Conservation (phyloP, 371 early-diverging fungal species). For the Apophysomyces variabilis region DNA sequence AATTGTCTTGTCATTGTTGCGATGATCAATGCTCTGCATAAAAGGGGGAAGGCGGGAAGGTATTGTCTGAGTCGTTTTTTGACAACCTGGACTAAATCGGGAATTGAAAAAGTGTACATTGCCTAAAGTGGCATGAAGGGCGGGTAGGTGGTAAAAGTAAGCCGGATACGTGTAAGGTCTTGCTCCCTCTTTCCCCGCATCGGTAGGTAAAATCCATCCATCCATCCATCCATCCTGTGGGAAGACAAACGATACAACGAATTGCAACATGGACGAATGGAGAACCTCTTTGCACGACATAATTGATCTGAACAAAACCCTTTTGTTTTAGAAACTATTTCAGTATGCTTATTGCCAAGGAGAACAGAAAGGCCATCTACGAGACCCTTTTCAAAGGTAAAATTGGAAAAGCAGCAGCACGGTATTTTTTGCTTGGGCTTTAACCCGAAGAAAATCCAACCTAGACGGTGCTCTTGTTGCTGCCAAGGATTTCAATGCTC, state of each 20-base stretch:
- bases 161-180: constrained; percentile 24
- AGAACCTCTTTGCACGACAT: not conserved
- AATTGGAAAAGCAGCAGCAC: not conserved
- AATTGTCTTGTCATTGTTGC: no score
- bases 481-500: constrained; percentile 97
- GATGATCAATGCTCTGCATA: no score
- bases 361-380: constrained; percentile 96
- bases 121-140: no score
- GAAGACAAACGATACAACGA: constrained; percentile 3
- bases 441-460: not conserved
- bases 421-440: no score
- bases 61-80: no score
- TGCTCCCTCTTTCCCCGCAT: constrained; percentile 45
- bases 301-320: not conserved
- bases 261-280: constrained; percentile 1
- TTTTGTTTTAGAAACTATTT: constrained; percentile 6
- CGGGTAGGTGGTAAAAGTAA: constrained; percentile 22
- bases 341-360: constrained; percentile 95
- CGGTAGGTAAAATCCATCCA: constrained; percentile 32
- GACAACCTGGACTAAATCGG: no score
- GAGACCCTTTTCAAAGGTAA: constrained; percentile 89
- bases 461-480: constrained; percentile 97
- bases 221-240: constrained; percentile 21
- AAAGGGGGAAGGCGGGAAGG: no score
- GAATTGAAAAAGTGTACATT: no score